Percentiles rank a stretch among this genome's conserved stretches.
Conservation (phyloP, 2,329 filamentous ascomycete species). For the Fusarium sp. region DNA sequence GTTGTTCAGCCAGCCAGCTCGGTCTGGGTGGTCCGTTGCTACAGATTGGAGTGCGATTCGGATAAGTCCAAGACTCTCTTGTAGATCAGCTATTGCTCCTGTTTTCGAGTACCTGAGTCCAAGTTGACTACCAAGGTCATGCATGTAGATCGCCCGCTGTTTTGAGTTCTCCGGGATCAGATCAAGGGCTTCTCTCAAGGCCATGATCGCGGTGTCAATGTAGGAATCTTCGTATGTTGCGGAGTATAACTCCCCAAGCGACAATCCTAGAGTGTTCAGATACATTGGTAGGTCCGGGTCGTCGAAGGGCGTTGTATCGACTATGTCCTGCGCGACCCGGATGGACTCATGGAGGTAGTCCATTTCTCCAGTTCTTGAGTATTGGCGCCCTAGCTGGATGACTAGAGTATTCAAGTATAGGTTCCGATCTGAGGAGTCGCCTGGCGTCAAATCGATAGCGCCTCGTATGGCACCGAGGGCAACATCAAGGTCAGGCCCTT, state of each 20-base stretch:
- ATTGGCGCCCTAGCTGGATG: background rate
- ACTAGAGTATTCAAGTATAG: background rate
- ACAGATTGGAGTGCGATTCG: background rate
- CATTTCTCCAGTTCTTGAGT: background rate
- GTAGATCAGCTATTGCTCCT: background rate
- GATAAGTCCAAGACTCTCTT: background rate
- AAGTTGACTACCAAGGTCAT: background rate
- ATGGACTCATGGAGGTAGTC: background rate
- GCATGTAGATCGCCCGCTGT: background rate
- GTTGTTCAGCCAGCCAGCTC: background rate
- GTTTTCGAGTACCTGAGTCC: background rate
- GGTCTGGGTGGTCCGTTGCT: background rate
- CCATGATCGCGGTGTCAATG: background rate
- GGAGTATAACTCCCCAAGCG: background rate
- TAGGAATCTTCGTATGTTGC: fast-evolving
- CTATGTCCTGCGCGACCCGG: background rate
- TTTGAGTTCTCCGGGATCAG: background rate
- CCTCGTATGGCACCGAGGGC: background rate
- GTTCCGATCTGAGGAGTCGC: background rate
- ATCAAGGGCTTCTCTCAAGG: background rate
- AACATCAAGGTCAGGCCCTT: background rate
- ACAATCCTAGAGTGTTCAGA: background rate
- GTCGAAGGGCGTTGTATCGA: background rate
- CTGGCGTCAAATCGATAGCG: background rate
- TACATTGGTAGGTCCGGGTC: background rate